Percentiles rank a stretch among this genome's conserved stretches.
These are phyloP conservation scores for Cercospora sp. DNA, from an alignment of 2,329 filamentous ascomycete species.

Conservation along the genomic window DNA sequence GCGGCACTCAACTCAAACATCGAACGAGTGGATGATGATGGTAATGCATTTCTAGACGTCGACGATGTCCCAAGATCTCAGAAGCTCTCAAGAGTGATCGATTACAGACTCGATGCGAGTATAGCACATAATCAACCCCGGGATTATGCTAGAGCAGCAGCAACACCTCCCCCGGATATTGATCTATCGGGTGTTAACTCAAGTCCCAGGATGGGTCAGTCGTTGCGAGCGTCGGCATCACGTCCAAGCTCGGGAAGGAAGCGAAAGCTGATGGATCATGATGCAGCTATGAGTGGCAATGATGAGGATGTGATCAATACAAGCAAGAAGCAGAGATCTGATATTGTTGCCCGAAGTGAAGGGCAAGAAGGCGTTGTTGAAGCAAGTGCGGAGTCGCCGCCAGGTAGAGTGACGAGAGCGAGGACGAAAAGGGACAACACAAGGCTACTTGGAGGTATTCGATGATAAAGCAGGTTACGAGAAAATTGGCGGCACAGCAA, in stretches of 20 bases:
- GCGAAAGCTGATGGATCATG: background rate
- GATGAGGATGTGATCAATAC: background rate
- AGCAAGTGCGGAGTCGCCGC: too few species aligned
- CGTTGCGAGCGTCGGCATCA: background rate
- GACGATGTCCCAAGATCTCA: background rate
- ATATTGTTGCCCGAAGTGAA: background rate
- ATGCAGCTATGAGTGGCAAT: background rate
- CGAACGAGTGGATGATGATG: too few species aligned
- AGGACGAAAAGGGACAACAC: background rate
- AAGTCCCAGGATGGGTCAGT: background rate
- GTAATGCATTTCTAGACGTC: too few species aligned
- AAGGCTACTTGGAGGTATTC: background rate
- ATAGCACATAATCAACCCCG: background rate
- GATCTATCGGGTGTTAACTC: background rate
- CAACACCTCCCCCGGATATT: background rate
- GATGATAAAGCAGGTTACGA: background rate
- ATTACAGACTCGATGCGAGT: background rate
- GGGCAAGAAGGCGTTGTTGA: background rate
- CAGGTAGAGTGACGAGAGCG: background rate
- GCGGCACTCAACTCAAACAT: too few species aligned
- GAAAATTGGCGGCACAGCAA: background rate
- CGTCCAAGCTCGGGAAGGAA: background rate
- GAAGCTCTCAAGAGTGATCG: background rate
- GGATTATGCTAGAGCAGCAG: background rate
- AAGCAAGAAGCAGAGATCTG: background rate